These are phyloP conservation scores for Lipomyces oligophaga DNA, from an alignment of 805 yeast species.

Conservation along the genomic window DNA sequence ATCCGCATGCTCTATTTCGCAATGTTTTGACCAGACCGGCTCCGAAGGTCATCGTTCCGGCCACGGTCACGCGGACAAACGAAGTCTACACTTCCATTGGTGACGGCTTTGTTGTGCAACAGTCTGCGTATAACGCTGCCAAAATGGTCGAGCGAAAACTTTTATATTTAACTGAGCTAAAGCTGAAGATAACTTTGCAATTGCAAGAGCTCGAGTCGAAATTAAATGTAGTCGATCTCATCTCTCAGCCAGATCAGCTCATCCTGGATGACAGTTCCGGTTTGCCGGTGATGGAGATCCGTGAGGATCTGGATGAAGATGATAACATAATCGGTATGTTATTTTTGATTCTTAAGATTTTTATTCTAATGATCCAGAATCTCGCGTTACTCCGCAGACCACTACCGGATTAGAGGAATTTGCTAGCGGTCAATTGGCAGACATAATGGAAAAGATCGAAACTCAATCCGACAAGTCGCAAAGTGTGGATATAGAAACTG, in stretches of 20 bases:
- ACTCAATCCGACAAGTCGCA: neutral
- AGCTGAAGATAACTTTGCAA: constrained; percentile 1
- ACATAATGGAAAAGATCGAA: constrained; percentile 36
- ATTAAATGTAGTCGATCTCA: constrained; percentile 9
- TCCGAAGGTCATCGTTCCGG: constrained; percentile 20
- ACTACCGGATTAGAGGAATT: constrained; percentile 20
- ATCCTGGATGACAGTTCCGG: constrained; percentile 42
- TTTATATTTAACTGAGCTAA: constrained; percentile 9
- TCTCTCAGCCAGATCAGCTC: constrained; percentile 10
- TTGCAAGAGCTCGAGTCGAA: constrained; percentile 13
- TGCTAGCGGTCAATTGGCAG: constrained; percentile 11
- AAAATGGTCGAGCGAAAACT: constrained; percentile 16
- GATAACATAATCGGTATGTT: constrained; percentile 52
- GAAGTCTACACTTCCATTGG: constrained; percentile 20
- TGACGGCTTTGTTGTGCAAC: constrained; percentile 18
- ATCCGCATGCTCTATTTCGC: constrained; percentile 10
- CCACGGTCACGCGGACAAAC: constrained; percentile 20
- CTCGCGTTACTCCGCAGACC: constrained; percentile 13
- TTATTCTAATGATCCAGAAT: constrained; percentile 1
- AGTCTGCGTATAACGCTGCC: constrained; percentile 23
- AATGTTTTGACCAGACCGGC: constrained; percentile 13
- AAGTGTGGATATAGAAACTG: no score
- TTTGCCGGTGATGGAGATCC: constrained; percentile 72
- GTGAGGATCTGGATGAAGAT: constrained; percentile 81
- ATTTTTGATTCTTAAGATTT: neutral